Percentiles rank a stretch among this genome's conserved stretches.
Conservation (phyloP, 306 rosid genomes). For the Cucumis cinereus region DNA sequence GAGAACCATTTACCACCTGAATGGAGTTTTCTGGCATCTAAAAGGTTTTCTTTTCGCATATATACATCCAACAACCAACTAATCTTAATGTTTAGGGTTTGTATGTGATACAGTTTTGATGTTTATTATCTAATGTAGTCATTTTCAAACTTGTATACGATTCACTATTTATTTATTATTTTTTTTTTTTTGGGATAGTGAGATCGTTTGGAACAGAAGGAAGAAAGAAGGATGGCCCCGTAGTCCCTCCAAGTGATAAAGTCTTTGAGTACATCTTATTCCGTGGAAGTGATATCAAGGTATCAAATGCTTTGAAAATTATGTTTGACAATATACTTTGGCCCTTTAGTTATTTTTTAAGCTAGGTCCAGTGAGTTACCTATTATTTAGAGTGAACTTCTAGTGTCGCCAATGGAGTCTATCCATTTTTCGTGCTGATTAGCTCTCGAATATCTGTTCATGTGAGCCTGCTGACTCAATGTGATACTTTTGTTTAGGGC, state of each 20-base stretch:
- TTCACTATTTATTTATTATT: neutral
- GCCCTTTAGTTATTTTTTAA: neutral
- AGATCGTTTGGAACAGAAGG: slow-evolving; percentile 94
- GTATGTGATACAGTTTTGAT: neutral
- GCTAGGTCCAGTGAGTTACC: neutral
- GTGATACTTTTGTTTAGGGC: neutral
- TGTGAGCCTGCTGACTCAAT: neutral
- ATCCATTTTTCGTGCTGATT: neutral
- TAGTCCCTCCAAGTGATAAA: slow-evolving; percentile 70
- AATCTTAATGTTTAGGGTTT: neutral
- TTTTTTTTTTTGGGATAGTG: neutral
- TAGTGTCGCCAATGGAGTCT: neutral
- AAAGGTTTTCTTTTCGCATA: neutral
- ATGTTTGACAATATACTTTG: neutral
- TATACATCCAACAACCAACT: neutral
- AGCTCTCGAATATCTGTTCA: neutral
- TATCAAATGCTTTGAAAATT: neutral
- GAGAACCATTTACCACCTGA: neutral
- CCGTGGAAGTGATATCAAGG: slow-evolving; percentile 87
- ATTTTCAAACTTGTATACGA: neutral
- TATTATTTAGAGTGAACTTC: neutral
- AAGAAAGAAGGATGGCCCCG: slow-evolving; percentile 82
- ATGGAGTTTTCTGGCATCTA: neutral
- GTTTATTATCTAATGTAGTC: neutral
- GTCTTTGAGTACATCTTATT: slow-evolving; percentile 81